Conservation (phyloP, 2,329 filamentous ascomycete species). For the Ophiostoma triangulosporum region DNA sequence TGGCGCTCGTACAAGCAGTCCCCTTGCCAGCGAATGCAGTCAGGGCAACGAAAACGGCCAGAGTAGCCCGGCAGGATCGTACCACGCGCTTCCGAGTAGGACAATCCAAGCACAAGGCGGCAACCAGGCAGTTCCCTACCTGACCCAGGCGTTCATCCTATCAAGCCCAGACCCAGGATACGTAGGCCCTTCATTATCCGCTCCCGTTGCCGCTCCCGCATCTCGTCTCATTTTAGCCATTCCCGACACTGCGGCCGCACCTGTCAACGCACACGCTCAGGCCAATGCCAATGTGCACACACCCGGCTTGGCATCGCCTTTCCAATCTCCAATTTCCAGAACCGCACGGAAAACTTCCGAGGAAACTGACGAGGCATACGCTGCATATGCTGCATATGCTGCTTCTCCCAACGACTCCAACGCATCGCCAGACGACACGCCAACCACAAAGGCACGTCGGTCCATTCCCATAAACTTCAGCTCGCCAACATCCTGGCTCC, state of each 20-base stretch:
- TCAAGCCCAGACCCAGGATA: constrained; percentile 11
- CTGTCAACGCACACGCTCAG: neutral
- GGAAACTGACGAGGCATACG: neutral
- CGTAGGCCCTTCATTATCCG: neutral
- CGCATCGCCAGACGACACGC: constrained; percentile 24
- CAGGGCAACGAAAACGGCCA: neutral
- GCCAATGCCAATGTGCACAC: no score
- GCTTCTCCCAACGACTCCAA: neutral
- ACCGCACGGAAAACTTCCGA: neutral
- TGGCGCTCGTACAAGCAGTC: constrained; percentile 17
- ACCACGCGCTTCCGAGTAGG: constrained; percentile 19
- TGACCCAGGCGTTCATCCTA: constrained; percentile 22
- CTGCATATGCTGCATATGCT: neutral
- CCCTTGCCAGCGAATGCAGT: constrained; percentile 20
- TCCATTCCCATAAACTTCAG: constrained; percentile 48
- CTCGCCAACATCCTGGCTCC: constrained; percentile 42
- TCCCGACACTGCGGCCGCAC: neutral
- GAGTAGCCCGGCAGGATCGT: constrained; percentile 15
- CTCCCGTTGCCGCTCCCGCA: constrained; percentile 1
- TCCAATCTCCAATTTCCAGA: constrained; percentile 3
- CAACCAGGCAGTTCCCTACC: constrained; percentile 20
- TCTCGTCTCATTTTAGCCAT: neutral
- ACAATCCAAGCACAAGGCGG: constrained; percentile 17
- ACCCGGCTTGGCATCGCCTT: neutral
- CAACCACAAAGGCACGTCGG: constrained; percentile 32